Conservation (phyloP, 192 early-diverging fungal species). For the Backusella parvicylindrica region DNA sequence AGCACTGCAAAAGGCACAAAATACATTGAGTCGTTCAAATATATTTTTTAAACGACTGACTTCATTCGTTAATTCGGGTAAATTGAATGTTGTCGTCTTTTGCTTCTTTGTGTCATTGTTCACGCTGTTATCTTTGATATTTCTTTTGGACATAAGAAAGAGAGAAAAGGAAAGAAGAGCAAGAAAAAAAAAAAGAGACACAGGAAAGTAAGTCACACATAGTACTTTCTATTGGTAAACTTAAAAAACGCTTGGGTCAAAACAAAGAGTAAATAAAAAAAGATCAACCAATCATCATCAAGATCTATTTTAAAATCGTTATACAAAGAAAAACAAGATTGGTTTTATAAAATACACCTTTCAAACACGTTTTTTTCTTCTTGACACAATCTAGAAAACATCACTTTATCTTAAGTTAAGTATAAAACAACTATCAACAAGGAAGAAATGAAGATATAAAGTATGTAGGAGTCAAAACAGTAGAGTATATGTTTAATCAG, state of each 20-base stretch:
- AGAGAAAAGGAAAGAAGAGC: background rate
- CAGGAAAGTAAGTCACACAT: background rate
- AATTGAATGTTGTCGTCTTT: background rate
- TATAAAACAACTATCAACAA: background rate
- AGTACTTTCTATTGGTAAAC: background rate
- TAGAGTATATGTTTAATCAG: background rate
- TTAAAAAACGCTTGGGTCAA: background rate
- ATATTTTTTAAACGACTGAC: background rate
- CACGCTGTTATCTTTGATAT: background rate
- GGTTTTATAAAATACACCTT: background rate
- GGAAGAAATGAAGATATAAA: background rate
- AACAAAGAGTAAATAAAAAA: background rate
- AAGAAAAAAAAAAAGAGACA: background rate
- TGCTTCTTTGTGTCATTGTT: background rate
- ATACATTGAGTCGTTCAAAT: conserved; percentile 13
- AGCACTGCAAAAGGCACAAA: conserved; percentile 27
- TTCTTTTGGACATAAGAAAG: conserved; percentile 12
- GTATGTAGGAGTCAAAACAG: background rate
- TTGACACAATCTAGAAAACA: background rate
- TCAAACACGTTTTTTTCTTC: background rate
- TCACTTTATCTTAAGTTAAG: background rate
- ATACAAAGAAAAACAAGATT: conserved; percentile 3
- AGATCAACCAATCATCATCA: background rate
- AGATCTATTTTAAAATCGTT: conserved; percentile 1
- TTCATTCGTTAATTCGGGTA: background rate